Percentiles rank a stretch among this genome's conserved stretches.
phyloP scores from a whole-genome alignment of 805 yeast genomes.

The Hanseniaspora vineae region DNA sequence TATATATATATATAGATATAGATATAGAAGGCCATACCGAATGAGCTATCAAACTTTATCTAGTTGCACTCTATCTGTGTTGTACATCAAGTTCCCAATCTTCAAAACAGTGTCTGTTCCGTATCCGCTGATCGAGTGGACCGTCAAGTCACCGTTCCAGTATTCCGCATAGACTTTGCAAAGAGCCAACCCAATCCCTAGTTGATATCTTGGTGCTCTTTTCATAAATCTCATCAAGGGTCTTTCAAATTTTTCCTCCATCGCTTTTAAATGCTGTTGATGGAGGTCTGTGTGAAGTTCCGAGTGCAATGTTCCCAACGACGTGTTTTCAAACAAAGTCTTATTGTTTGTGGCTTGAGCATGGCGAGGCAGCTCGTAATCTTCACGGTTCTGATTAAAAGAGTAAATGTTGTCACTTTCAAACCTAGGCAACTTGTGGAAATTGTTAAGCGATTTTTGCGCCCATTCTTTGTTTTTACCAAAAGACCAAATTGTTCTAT shows the following conservation, averaged over 20 bases:
- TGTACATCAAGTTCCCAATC: slow-evolving; percentile 63
- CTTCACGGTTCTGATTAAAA: not conserved
- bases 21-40: no score
- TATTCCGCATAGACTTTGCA: slow-evolving; percentile 88
- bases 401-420: slow-evolving; percentile 24
- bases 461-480: slow-evolving; percentile 58
- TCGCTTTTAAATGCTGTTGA: slow-evolving; percentile 11
- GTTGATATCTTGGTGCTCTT: slow-evolving; percentile 59
- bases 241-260: slow-evolving; percentile 14
- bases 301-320: slow-evolving; percentile 14
- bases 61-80: slow-evolving; percentile 48
- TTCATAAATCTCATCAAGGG: slow-evolving; percentile 54
- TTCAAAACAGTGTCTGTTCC: slow-evolving; percentile 83
- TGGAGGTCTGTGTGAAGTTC: slow-evolving; percentile 2
- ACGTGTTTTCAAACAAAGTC: slow-evolving; percentile 22
- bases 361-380: not conserved
- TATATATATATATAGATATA: no score
- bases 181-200: slow-evolving; percentile 88
- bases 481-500: slow-evolving; percentile 73
- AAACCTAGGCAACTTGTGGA: slow-evolving; percentile 59
- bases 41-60: slow-evolving; percentile 44
- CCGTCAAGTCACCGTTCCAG: slow-evolving; percentile 85
- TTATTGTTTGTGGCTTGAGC: slow-evolving; percentile 18
- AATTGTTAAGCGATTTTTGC: slow-evolving; percentile 42
- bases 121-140: slow-evolving; percentile 78